Conservation (phyloP, 805 yeast species). For the Candida caryicola region DNA sequence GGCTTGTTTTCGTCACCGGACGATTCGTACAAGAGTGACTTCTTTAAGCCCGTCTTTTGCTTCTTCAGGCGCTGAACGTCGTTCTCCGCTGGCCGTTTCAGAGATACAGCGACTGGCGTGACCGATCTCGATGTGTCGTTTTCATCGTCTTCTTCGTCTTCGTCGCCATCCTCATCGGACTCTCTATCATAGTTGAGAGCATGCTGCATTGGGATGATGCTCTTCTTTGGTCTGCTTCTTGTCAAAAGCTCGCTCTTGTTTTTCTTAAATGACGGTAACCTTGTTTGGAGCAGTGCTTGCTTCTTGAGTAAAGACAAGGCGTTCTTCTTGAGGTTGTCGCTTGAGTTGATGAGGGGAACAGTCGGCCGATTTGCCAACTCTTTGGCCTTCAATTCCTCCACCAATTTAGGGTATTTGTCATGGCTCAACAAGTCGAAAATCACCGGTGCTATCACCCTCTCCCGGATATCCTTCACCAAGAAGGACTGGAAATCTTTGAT, state of each 20-base stretch:
- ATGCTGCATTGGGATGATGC: conserved; percentile 51
- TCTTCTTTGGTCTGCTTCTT: conserved; percentile 20
- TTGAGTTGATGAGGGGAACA: conserved; percentile 4
- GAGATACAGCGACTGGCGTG: conserved; percentile 30
- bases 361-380: conserved; percentile 17
- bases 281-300: conserved; percentile 12
- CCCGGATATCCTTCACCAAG: conserved; percentile 68
- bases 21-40: conserved; percentile 34
- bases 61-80: conserved; percentile 20
- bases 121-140: conserved; percentile 35
- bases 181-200: conserved; percentile 45
- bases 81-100: conserved; percentile 6
- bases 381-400: conserved; percentile 34
- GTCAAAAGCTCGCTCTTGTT: conserved; percentile 11
- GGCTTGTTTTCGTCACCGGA: conserved; percentile 31
- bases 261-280: conserved; percentile 36
- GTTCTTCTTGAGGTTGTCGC: conserved; percentile 19
- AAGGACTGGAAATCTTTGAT: conserved; percentile 62
- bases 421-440: conserved; percentile 61
- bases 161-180: conserved; percentile 35
- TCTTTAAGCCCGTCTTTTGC: conserved; percentile 21
- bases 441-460: conserved; percentile 66
- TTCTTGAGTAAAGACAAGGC: conserved; percentile 26
- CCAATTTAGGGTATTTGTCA: conserved; percentile 52
- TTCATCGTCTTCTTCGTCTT: conserved; percentile 31